Percentiles rank a stretch among this genome's conserved stretches.
Evolutionary conservation across 306 rosid genomes (phyloP).

Genomic region (Fagus sylvatica): DNA sequence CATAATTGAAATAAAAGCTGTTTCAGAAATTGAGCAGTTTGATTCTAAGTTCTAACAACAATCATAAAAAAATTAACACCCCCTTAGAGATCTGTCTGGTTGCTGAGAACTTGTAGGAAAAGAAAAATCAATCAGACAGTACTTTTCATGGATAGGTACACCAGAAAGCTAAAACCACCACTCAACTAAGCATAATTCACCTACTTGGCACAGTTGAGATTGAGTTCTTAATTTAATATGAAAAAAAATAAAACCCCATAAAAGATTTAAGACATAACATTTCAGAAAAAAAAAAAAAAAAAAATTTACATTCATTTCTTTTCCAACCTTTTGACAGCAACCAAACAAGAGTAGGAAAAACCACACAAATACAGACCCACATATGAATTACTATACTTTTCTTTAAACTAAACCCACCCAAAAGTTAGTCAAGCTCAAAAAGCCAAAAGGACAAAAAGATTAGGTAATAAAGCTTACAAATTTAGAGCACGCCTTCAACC

Average conservation of each 20-base stretch:
- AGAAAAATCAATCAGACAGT: neutral
- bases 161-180: neutral
- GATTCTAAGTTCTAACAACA: neutral
- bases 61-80: too few species aligned
- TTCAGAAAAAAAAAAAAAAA: neutral
- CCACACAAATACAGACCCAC: neutral
- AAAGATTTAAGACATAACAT: neutral
- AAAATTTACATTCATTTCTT: neutral
- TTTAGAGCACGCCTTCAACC: neutral
- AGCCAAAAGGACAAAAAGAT: neutral
- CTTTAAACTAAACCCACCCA: neutral
- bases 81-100: neutral
- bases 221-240: neutral
- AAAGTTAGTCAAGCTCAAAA: neutral
- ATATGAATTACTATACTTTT: neutral
- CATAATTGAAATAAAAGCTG: neutral
- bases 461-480: neutral
- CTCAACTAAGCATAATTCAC: neutral
- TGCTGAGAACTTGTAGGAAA: neutral
- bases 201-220: neutral
- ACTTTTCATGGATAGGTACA: constrained; percentile 5
- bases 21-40: neutral
- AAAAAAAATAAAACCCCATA: neutral
- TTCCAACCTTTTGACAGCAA: constrained; percentile 13
- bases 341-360: neutral